Base-by-base conservation (phyloP, 2,329 filamentous ascomycete species). In the Pyrenophora graminea region DNA sequence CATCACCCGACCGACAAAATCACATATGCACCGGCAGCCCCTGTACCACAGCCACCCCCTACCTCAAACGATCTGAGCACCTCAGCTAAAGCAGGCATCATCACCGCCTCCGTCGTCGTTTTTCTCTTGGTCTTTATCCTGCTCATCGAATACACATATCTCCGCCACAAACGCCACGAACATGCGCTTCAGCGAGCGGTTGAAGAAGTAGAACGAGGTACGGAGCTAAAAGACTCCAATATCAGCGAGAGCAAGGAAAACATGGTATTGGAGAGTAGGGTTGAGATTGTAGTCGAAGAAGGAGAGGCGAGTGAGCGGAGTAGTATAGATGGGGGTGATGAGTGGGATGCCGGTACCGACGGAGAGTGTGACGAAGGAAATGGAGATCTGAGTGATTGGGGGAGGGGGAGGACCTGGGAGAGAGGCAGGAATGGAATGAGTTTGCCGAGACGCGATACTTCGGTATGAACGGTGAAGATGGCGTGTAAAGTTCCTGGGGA, bases 201-300 rank as follows among this genome's bases (percentile, higher is more conserved):
- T 1, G 51, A 64, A 12, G 65, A 68, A 45, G 59, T 64, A 0
- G 63, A 67, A 27, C 45, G 51, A 2, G 55, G 18, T 15, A 33
- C 31, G 25, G 45, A 61, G 32, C 36, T 52, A 38, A 21, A 47
- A 17, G 46, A 38, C 8, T 36, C 2, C 1, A 46, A 31, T 13
- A 17, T 5, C 10, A 33, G 39, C 23, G 56, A 51, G 31, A 62
- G 50, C 31, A 55, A 61, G 31, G 66, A 70, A 31, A 61, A 59
- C 27, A 53, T 63, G 45, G 62, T 66, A 2, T 31, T 67, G 32
- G 66, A 68, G 38, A 66, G 61, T 37, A 47, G 63, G 23, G 57
- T 63, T 10, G 60, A 61, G 36, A 62, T 70, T 46, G 31, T 66
- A 9, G 53, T 66, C 15, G 63, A 58, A 4, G 55, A 52, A 2